A percentile compares a stretch with the other conserved stretches of the same genome.
These are phyloP conservation scores for Prunus mongolica DNA, from an alignment of 306 rosid genomes.

Conservation along the genomic window DNA sequence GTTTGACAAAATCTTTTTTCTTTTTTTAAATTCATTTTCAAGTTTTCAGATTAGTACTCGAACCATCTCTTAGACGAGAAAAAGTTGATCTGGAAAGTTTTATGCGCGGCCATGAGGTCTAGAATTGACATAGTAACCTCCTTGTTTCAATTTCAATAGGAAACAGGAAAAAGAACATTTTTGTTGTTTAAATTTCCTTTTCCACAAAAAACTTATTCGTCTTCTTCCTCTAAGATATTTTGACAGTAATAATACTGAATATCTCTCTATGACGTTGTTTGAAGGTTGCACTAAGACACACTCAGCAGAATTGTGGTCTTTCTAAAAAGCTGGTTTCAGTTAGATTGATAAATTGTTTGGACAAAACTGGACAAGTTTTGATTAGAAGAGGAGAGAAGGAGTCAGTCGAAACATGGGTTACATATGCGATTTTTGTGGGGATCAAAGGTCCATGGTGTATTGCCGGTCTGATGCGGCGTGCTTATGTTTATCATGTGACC, in stretches of 20 bases:
- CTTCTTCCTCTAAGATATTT: neutral
- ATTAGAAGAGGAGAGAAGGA: slow-evolving; percentile 17
- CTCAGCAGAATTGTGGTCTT: slow-evolving; percentile 15
- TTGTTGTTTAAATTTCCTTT: neutral
- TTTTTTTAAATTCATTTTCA: neutral
- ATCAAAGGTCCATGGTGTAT: slow-evolving; percentile 82
- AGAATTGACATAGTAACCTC: neutral
- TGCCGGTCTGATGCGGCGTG: slow-evolving; percentile 94
- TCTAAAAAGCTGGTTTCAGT: slow-evolving; percentile 24
- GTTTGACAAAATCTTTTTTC: neutral
- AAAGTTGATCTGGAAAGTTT: neutral
- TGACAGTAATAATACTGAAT: slow-evolving; percentile 28
- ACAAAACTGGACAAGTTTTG: slow-evolving; percentile 23
- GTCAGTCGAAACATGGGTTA: slow-evolving; percentile 66
- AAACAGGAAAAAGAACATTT: neutral
- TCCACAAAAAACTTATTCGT: neutral
- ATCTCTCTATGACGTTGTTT: slow-evolving; percentile 10
- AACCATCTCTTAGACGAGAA: neutral
- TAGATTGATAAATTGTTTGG: slow-evolving; percentile 13
- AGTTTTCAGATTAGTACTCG: neutral
- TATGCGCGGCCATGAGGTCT: neutral
- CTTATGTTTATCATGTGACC: slow-evolving; percentile 90
- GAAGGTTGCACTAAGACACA: slow-evolving; percentile 25
- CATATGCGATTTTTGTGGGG: slow-evolving; percentile 82
- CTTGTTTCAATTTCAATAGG: neutral